Conservation (phyloP, 73 alveolate genomes). For the Paramecium octaurelia region DNA sequence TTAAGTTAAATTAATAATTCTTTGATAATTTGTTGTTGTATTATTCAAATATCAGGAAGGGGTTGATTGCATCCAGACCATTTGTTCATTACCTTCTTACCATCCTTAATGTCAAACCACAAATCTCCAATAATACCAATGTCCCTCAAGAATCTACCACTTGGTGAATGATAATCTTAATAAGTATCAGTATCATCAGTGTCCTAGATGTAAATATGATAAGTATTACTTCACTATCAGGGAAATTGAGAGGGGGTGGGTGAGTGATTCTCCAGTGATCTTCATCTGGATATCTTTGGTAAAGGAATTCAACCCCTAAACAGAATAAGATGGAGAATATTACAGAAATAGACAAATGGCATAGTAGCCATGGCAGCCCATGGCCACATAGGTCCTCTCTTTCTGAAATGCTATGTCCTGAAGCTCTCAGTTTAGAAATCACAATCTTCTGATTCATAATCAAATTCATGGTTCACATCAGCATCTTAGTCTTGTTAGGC, state of each 20-base stretch:
- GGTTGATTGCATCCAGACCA: conserved; percentile 65
- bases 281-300: conserved; percentile 61
- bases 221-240: conserved; percentile 45
- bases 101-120: conserved; percentile 60
- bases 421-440: conserved; percentile 58
- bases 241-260: conserved; percentile 62
- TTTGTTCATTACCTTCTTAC: conserved; percentile 54
- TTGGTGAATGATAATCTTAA: conserved; percentile 35
- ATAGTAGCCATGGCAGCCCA: not conserved
- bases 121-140: conserved; percentile 56
- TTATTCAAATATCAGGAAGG: conserved; percentile 54
- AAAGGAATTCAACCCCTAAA: conserved; percentile 62
- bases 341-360: conserved; percentile 59
- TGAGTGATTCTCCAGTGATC: conserved; percentile 63
- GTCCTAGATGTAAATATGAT: not conserved
- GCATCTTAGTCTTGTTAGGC: conserved; percentile 35
- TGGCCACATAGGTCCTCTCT: conserved; percentile 53
- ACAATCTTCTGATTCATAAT: conserved; percentile 60
- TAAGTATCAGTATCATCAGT: conserved; percentile 63
- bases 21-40: not conserved
- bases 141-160: conserved; percentile 39
- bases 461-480: conserved; percentile 58
- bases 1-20: not conserved
- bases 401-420: conserved; percentile 64
- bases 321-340: not conserved